Percentiles rank a stretch among this genome's conserved stretches.
phyloP scores from a whole-genome alignment of 352 stramenopile genomes.

The Globisporangium nagaii region DNA sequence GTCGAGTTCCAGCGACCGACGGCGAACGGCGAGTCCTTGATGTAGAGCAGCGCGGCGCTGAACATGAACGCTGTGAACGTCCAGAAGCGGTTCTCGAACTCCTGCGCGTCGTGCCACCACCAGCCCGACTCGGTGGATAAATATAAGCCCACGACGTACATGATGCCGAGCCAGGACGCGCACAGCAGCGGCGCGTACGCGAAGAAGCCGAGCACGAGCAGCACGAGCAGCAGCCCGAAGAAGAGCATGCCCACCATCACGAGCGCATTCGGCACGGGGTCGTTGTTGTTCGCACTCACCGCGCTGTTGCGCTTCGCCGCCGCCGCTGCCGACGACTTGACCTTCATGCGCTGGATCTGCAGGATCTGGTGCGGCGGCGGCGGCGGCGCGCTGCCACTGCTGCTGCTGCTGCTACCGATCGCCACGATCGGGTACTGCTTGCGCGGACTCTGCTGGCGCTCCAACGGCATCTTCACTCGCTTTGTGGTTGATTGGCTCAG shows the following conservation, averaged over 20 bases:
- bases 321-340: slow-evolving; percentile 9
- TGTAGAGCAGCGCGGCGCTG: slow-evolving; percentile 90
- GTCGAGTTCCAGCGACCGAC: slow-evolving; percentile 69
- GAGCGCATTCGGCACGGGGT: slow-evolving; percentile 52
- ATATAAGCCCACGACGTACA: slow-evolving; percentile 81
- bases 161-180: slow-evolving; percentile 70
- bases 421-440: no score
- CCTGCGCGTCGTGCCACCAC: slow-evolving; percentile 86
- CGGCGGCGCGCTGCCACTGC: not conserved
- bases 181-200: slow-evolving; percentile 75
- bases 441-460: slow-evolving; percentile 15
- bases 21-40: slow-evolving; percentile 90
- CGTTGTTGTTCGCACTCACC: slow-evolving; percentile 14
- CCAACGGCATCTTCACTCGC: slow-evolving; percentile 2
- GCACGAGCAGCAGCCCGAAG: slow-evolving; percentile 46
- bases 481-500: not conserved
- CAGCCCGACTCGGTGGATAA: slow-evolving; percentile 80
- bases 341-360: slow-evolving; percentile 41
- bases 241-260: slow-evolving; percentile 72
- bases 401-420: slow-evolving; percentile 9
- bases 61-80: slow-evolving; percentile 93
- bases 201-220: slow-evolving; percentile 80
- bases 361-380: slow-evolving; percentile 33
- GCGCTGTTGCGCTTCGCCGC: slow-evolving; percentile 10
- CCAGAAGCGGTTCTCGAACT: slow-evolving; percentile 98